Percentiles rank a stretch among this genome's conserved stretches.
These are phyloP conservation scores for Blastobotrys ciferrii DNA, from an alignment of 1,139 yeast species.

Conservation along the genomic window DNA sequence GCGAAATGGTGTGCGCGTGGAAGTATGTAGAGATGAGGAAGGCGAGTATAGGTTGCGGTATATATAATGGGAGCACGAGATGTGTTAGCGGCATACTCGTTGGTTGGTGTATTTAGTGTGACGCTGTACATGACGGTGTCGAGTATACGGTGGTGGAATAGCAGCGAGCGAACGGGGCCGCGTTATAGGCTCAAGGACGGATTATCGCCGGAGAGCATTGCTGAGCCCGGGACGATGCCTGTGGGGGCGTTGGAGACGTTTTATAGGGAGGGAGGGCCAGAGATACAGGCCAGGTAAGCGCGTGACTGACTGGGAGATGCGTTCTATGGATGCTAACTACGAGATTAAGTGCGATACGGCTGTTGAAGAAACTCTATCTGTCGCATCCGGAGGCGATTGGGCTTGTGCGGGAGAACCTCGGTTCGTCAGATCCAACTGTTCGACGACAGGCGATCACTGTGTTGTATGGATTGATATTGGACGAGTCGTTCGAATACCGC, in stretches of 20 bases:
- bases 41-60: no score
- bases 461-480: conserved; percentile 11
- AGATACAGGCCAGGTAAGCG: conserved; percentile 14
- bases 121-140: conserved; percentile 25
- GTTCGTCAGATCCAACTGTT: conserved; percentile 12
- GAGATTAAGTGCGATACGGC: conserved; percentile 10
- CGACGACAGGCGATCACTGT: conserved; percentile 18
- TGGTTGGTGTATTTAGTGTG: conserved; percentile 6
- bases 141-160: conserved; percentile 19
- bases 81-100: not conserved
- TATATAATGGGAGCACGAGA: not conserved
- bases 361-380: conserved; percentile 18
- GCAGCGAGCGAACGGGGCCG: conserved; percentile 9
- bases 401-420: conserved; percentile 17
- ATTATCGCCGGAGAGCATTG: not conserved
- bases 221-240: conserved; percentile 16
- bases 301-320: not conserved
- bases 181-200: not conserved
- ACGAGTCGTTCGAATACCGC: conserved; percentile 9
- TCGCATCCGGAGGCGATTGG: conserved; percentile 16
- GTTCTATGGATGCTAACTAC: not conserved
- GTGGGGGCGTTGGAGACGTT: conserved; percentile 22
- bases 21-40: no score
- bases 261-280: conserved; percentile 21
- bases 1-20: no score